Evolutionary conservation across 371 early-diverging fungal species (phyloP), one percentile per base, ranked within the genome.

Genomic region (Saksenaea oblongispora): DNA sequence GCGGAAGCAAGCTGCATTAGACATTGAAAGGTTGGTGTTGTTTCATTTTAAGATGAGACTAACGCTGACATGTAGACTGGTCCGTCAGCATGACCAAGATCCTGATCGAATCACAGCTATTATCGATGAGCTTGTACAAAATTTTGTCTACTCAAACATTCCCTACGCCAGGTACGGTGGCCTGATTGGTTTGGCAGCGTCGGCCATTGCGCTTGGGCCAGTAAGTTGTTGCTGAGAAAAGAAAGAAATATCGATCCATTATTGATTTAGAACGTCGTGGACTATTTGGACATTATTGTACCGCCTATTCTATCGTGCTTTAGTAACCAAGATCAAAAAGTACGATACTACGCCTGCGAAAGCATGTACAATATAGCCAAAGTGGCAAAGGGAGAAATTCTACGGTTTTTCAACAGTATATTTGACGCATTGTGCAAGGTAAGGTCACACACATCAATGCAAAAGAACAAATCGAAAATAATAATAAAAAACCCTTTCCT

Each of bases 291-390:
- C 63, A 84, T 80, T 54, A 93, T 95, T 60, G 83, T 95, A 13
- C 94, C 94, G 27, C 96, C 97, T 1, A 92, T 97, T 22, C 83
- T 97, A 8, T 80, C 91, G 15, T 94, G 95, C 63, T 89, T 96
- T 66, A 69, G 80, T 2, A 94, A 95, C 70, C 92, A 87, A 55
- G 98, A 98, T 70, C 83, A 89, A 5, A 79, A 89, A n/a, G 95
- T 96, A 24, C 85, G 95, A 9, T 98, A 95, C 78, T 96, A 95
- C 82, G 95, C 95, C 3, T 95, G 95, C 64, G 98, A 98, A 75
- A 85, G 88, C 56, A 89, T 98, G 89, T 98, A 98, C 72, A 98
- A 98, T 66, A 95, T 98, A 54, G 90, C 92, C 31, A 98, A 98
- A 63, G 95, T 94, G 3, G 93, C 95, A 26, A 82, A 92, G 44